These are phyloP conservation scores for Lathyrus oleraceus DNA, from an alignment of 306 rosid species.

Conservation along the genomic window DNA sequence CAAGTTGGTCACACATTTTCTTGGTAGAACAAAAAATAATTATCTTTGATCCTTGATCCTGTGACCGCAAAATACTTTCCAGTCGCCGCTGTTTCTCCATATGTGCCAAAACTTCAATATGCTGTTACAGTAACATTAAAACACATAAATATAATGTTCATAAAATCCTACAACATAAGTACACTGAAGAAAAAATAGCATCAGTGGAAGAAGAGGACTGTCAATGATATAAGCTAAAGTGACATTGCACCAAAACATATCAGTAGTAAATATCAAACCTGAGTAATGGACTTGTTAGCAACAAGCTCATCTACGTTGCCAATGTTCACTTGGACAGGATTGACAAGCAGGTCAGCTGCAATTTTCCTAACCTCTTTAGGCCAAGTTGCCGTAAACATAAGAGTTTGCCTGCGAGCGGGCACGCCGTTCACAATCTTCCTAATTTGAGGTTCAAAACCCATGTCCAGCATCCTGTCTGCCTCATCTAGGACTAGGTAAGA, in stretches of 20 bases:
- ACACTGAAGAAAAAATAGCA: not conserved
- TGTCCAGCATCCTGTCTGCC: conserved; percentile 99
- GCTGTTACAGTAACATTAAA: conserved; percentile 46
- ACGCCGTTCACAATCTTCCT: conserved; percentile 95
- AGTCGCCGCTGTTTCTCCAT: conserved; percentile 82
- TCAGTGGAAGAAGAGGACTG: not conserved
- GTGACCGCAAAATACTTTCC: conserved; percentile 86
- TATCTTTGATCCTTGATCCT: conserved; percentile 91
- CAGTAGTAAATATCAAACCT: conserved; percentile 52
- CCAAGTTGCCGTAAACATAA: conserved; percentile 99
- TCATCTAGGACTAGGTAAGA: conserved; percentile 95
- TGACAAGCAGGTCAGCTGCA: conserved; percentile 91
- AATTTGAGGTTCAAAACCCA: conserved; percentile 99
- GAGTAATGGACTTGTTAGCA: conserved; percentile 93
- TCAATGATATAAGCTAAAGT: not conserved
- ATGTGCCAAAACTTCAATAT: conserved; percentile 73
- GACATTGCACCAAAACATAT: conserved; percentile 13
- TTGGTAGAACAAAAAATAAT: conserved; percentile 94
- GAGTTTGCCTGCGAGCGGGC: conserved; percentile 92
- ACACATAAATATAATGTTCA: conserved; percentile 5
- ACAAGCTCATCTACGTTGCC: conserved; percentile 98
- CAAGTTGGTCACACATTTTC: conserved; percentile 98
- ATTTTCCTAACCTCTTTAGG: conserved; percentile 98
- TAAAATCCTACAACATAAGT: not conserved
- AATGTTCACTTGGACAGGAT: conserved; percentile 94